These are phyloP conservation scores for Tinospora cordifolia DNA, from an alignment of 164 flowering plant species.

Conservation along the genomic window DNA sequence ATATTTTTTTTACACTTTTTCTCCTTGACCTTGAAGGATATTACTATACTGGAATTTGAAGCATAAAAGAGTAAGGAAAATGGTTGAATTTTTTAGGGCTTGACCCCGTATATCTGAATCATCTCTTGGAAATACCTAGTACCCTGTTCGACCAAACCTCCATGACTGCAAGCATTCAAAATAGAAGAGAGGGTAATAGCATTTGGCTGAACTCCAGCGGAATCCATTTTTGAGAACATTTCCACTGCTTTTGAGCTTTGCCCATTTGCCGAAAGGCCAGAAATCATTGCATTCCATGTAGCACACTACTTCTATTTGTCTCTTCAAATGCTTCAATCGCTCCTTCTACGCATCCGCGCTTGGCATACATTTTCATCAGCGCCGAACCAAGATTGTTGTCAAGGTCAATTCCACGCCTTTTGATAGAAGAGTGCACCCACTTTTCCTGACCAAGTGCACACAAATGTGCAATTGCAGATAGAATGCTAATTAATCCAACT, in stretches of 20 bases:
- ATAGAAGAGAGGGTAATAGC: slow-evolving; percentile 7
- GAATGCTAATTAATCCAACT: slow-evolving; percentile 8
- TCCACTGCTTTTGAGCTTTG: slow-evolving; percentile 5
- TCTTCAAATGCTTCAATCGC: neutral
- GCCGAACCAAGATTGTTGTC: slow-evolving; percentile 15
- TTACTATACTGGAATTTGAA: too few relatives aligned
- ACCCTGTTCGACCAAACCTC: slow-evolving; percentile 13
- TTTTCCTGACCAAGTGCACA: slow-evolving; percentile 11
- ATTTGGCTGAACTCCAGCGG: slow-evolving; percentile 3
- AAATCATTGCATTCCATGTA: slow-evolving; percentile 13
- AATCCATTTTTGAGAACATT: slow-evolving; percentile 7
- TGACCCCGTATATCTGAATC: neutral
- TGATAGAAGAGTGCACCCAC: slow-evolving; percentile 10
- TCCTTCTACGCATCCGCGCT: slow-evolving; percentile 13
- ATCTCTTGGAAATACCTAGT: slow-evolving; percentile 7
- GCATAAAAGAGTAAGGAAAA: too few relatives aligned
- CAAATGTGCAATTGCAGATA: slow-evolving; percentile 7
- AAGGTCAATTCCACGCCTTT: slow-evolving; percentile 4
- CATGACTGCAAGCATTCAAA: slow-evolving; percentile 16
- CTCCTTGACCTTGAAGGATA: too few relatives aligned
- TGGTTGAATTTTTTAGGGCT: too few relatives aligned
- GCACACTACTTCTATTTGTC: slow-evolving; percentile 3
- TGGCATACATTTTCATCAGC: slow-evolving; percentile 8
- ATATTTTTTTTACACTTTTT: too few relatives aligned
- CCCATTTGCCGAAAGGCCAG: slow-evolving; percentile 9